These are phyloP conservation scores for Trichoderma oligosporum DNA, from an alignment of 2,329 filamentous ascomycete species.

Conservation along the genomic window DNA sequence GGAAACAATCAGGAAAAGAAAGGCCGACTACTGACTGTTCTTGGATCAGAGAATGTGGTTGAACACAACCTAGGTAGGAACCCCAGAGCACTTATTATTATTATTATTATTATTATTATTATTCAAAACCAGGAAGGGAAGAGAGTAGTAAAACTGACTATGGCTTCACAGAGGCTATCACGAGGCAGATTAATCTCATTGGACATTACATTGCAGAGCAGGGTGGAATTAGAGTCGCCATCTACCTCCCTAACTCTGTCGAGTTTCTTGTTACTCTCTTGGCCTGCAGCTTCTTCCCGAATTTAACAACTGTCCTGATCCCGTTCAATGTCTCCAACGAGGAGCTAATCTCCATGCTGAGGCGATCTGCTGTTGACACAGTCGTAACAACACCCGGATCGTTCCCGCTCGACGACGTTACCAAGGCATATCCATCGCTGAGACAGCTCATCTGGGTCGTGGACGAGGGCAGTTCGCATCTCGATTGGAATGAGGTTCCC, in stretches of 20 bases:
- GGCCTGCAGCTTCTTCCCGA: conserved; percentile 79
- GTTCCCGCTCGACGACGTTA: conserved; percentile 73
- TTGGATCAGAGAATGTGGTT: conserved; percentile 69
- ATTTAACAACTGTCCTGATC: conserved; percentile 76
- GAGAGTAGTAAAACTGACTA: conserved; percentile 20
- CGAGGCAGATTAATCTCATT: conserved; percentile 81
- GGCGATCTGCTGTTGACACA: conserved; percentile 70
- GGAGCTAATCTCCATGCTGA: conserved; percentile 67
- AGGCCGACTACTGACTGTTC: conserved; percentile 72
- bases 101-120: too few relatives aligned
- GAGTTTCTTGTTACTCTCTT: conserved; percentile 82
- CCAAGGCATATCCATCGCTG: conserved; percentile 65
- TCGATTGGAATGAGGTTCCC: conserved; percentile 92
- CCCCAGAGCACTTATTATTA: neutral
- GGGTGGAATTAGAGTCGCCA: conserved; percentile 71
- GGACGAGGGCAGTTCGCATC: conserved; percentile 81
- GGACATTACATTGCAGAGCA: conserved; percentile 72
- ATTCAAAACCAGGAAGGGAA: neutral
- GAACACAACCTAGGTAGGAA: conserved; percentile 63
- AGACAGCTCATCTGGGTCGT: conserved; percentile 87
- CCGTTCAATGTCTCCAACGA: conserved; percentile 74
- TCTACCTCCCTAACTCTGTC: conserved; percentile 90
- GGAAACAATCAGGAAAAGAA: conserved; percentile 63
- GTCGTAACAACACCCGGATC: conserved; percentile 81
- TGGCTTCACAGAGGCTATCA: conserved; percentile 57